These are phyloP conservation scores for Solanum medicagineum DNA, from an alignment of 257 asterid genomes.

Conservation along the genomic window DNA sequence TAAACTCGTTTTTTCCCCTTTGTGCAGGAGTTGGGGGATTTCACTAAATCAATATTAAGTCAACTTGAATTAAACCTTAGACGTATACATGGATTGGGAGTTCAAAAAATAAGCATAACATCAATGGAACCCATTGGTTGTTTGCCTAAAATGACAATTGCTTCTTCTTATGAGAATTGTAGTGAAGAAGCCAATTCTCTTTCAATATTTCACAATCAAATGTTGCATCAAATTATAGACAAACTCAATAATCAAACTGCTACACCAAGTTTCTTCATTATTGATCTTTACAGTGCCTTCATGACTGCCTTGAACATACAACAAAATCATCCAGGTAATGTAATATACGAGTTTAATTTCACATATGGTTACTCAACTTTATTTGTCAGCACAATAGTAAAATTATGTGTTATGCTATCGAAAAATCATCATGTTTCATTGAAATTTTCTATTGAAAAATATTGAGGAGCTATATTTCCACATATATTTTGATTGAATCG, in stretches of 20 bases:
- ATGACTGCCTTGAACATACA: slow-evolving; percentile 22
- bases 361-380: neutral
- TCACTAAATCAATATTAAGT: slow-evolving; percentile 24
- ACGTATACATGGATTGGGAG: slow-evolving; percentile 38
- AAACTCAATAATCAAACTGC: slow-evolving; percentile 27
- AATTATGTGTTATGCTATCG: too few species aligned
- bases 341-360: neutral
- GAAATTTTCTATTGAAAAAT: too few species aligned
- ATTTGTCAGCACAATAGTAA: neutral
- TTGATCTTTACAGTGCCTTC: slow-evolving; percentile 53
- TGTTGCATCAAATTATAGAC: slow-evolving; percentile 24
- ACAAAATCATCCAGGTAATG: slow-evolving; percentile 26
- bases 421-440: too few species aligned
- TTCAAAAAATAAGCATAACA: slow-evolving; percentile 31
- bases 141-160: slow-evolving; percentile 24
- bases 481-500: too few species aligned
- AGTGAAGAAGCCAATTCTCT: slow-evolving; percentile 19
- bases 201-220: slow-evolving; percentile 32
- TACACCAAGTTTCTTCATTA: slow-evolving; percentile 15
- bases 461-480: too few species aligned
- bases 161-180: slow-evolving; percentile 22
- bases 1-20: neutral
- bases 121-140: slow-evolving; percentile 51
- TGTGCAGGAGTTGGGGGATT: neutral
- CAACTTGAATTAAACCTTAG: slow-evolving; percentile 32